A percentile compares a stretch with the other conserved stretches of the same genome.
These are phyloP conservation scores for Syzygium aqueum DNA, from an alignment of 345 rosid genomes.

Conservation along the genomic window DNA sequence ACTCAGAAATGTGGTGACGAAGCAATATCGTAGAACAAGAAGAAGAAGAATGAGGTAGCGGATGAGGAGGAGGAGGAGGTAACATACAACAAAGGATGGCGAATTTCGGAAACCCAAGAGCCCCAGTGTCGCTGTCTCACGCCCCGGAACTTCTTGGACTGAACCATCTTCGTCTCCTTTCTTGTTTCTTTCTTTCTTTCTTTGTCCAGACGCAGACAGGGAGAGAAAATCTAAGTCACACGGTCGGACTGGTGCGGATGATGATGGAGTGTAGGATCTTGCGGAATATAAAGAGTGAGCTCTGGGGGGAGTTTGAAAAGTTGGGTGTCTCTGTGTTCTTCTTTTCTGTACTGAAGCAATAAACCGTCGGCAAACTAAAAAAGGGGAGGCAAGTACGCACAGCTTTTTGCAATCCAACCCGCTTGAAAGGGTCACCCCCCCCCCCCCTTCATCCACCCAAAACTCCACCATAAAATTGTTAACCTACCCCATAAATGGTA, in stretches of 20 bases:
- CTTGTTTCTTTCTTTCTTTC: not conserved
- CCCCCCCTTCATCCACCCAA: not conserved
- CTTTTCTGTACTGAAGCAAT: not conserved
- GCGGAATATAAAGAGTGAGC: not conserved
- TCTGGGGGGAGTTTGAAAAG: not conserved
- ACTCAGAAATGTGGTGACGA: not conserved
- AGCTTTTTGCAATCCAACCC: not conserved
- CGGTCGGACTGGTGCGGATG: not conserved
- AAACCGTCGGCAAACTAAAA: conserved; percentile 17
- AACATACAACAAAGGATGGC: conserved; percentile 38
- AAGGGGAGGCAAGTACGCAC: not conserved
- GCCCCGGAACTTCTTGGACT: conserved; percentile 50
- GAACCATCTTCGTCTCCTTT: conserved; percentile 19
- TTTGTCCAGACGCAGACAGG: not conserved
- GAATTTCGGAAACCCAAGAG: conserved; percentile 53
- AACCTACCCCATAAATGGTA: not conserved
- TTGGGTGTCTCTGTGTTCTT: not conserved
- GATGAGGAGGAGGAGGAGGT: not conserved
- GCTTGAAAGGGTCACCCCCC: not conserved
- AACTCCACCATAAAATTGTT: not conserved
- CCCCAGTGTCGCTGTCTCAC: conserved; percentile 64
- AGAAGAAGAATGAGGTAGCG: not conserved
- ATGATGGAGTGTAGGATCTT: not conserved
- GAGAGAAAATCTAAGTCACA: not conserved
- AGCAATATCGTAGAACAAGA: not conserved